Base-by-base conservation (phyloP, 768 basidiomycete genomes). In the Lepiota venenata region DNA sequence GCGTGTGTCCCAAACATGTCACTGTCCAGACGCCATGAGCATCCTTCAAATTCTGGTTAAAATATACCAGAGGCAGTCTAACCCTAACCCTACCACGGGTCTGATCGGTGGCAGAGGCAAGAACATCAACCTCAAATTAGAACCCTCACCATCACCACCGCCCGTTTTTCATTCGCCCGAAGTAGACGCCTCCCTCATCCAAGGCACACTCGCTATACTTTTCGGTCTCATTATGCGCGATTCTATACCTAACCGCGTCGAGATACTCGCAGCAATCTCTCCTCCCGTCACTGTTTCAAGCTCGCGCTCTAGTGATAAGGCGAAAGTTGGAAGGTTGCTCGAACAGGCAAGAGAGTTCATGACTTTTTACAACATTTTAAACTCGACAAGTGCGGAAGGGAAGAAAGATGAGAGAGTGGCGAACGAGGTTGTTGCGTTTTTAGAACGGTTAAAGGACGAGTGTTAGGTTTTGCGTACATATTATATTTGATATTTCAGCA, bases 121-220 rank as follows among this genome's bases (percentile, higher is more conserved):
- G 38, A 27, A 50, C 10, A 32, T 32, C 32, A 3, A 11, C 32
- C 32, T 52, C 47, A 64, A 66, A 25, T 41, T 35, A 4, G 64
- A 65, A 38, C 39, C 61, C 12, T 20, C 43, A 39, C 44, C 48
- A 32, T 39, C 45, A 47, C 57, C 56, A 60, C 54, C 52, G 43
- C 14, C 64, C 32, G 47, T 12, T 38, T 25, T 41, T 58, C 62
- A 50, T 55, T 59, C 16, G 51, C 57, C 14, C 20, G 66, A 68
- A 14, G 69, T 72, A 4, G 78, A 82, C 58, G 65, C 70, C 35
- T 73, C 74, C 11, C 84, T 88, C 58, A 74, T 93, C 6, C 79
- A 80, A 14, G 87, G 87, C 0, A 90, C 91, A 62, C 78, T 89
- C 3, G 82, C 91, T 0, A 81, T 93, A 6, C 77, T 93, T 4